phyloP scores from a whole-genome alignment of 257 asterid species.

The Salvia rosmarinus region DNA sequence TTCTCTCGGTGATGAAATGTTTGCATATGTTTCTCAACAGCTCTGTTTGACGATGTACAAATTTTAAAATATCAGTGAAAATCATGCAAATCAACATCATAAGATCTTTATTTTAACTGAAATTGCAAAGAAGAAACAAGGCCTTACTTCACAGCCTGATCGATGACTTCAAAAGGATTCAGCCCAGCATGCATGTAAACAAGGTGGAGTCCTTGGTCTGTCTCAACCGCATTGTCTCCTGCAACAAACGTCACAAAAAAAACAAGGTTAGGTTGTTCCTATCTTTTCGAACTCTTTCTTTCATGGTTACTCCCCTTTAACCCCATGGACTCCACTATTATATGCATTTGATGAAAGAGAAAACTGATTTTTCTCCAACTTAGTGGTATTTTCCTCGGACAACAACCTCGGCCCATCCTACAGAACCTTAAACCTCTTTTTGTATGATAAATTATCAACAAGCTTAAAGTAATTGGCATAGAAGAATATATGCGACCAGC shows the following conservation, averaged over 20 bases:
- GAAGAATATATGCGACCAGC: slow-evolving; percentile 13
- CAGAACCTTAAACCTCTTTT: background rate
- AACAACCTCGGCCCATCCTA: slow-evolving; percentile 26
- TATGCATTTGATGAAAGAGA: background rate
- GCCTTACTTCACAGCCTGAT: slow-evolving; percentile 87
- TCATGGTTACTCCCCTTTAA: slow-evolving; percentile 34
- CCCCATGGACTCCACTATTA: slow-evolving; percentile 11
- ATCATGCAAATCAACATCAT: background rate
- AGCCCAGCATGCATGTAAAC: slow-evolving; percentile 93
- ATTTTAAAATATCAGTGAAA: slow-evolving; percentile 11
- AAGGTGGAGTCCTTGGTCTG: slow-evolving; percentile 87
- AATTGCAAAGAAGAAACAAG: slow-evolving; percentile 2
- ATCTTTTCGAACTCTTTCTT: slow-evolving; percentile 29
- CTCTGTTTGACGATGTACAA: slow-evolving; percentile 49
- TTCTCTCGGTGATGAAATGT: slow-evolving; percentile 87
- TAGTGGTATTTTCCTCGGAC: slow-evolving; percentile 32
- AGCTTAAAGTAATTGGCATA: slow-evolving; percentile 27
- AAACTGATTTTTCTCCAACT: slow-evolving; percentile 13
- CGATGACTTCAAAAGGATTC: slow-evolving; percentile 91
- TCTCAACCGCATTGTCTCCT: slow-evolving; percentile 88
- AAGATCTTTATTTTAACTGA: too few species aligned
- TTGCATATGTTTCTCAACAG: slow-evolving; percentile 86
- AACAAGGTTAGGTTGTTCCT: slow-evolving; percentile 38
- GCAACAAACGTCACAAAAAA: slow-evolving; percentile 37
- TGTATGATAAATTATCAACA: too few species aligned